These are phyloP conservation scores for Cavenderia fasciculata DNA, from an alignment of 78 protist genomes.

Conservation along the genomic window DNA sequence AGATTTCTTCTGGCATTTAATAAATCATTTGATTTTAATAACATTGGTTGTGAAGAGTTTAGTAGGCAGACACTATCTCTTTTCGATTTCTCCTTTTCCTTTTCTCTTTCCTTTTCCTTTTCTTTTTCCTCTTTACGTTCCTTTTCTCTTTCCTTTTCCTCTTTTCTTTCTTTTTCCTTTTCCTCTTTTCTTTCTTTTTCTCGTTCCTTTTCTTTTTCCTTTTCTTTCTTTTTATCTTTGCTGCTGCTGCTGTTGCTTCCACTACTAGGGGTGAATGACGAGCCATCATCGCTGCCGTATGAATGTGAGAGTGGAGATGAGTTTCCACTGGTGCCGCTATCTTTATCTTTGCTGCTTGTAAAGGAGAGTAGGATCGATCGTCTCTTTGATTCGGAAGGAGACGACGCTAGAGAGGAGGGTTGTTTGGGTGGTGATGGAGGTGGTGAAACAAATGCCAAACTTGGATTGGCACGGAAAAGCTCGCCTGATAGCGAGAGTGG, in stretches of 20 bases:
- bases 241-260: background rate
- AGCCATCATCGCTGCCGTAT: background rate
- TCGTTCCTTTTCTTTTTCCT: background rate
- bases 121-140: too few relatives aligned
- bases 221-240: background rate
- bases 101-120: background rate
- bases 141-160: background rate
- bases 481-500: background rate
- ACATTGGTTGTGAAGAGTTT: background rate
- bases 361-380: too few relatives aligned
- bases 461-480: background rate
- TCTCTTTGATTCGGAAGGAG: background rate
- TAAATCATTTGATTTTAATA: constrained; percentile 45
- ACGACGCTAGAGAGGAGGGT: background rate
- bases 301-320: background rate
- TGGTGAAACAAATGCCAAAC: background rate
- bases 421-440: background rate
- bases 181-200: too few relatives aligned
- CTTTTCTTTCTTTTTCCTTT: background rate
- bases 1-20: constrained; percentile 27
- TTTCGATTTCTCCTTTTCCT: background rate
- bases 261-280: background rate
- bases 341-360: too few relatives aligned
- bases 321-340: background rate
- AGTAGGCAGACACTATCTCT: background rate